Base-by-base conservation (phyloP, 148 eudicot species). In the Heliamphora exappendiculata region DNA sequence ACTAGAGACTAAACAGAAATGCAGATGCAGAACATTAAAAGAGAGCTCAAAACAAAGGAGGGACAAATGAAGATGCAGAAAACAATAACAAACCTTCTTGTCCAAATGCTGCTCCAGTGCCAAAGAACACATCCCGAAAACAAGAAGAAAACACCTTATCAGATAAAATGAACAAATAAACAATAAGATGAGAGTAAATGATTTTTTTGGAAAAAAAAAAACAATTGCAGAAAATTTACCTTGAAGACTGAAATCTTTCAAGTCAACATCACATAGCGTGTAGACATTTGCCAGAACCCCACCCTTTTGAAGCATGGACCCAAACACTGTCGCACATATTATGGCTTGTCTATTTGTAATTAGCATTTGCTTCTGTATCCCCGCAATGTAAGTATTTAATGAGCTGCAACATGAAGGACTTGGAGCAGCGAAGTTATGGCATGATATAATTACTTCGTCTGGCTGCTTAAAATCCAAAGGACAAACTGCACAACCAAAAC, bases 271-370 rank as follows among this genome's bases (percentile, higher is more conserved):
- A 88, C 99, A 95, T 78, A 95, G 99, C 73, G 89, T 89, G 80
- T 92, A 95, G 57, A 95, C 74, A 80, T 95, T 87, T 71, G 93
- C 80, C 94, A 89, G 86, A 39, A 95, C 97, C 66, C 97, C 99
- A 47, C 86, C 97, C 57, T 93, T 90, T 79, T 81, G 87, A 79
- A 95, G 85, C 86, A 91, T 85, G 41, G 86, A 87, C 22, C 93
- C 99, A 70, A 95, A 89, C 65, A 84, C 79, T 34, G 91, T 85
- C 17, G 99, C 89, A 88, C 99, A 95, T 45, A 92, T 77, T 60
- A 95, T 92, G n/a, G 99, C 97, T 83, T 95, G 99, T 69, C 82
- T 85, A 84, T 95, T 95, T 28, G 99, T 95, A 74, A 95, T 89
- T 73, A 95, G 54, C 96, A 89, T 92, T 76, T 93, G 94, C 84